Evolutionary conservation across 2,329 filamentous ascomycete genomes (phyloP).

Genomic region (Zasmidium citrigriseum): DNA sequence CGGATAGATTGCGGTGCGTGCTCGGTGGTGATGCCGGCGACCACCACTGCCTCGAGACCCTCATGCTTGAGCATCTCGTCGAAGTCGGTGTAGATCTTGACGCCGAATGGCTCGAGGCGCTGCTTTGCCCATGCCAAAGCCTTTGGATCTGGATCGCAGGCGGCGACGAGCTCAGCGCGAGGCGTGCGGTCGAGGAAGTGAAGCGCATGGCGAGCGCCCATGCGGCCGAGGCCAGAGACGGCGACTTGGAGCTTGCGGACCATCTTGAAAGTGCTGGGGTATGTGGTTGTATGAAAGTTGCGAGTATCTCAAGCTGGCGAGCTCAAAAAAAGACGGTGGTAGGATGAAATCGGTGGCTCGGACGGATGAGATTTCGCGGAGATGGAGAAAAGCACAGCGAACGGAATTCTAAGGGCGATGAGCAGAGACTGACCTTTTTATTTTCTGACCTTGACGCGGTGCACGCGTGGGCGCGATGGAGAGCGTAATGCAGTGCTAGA

Average conservation of each 20-base stretch:
- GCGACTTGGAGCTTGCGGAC: constrained; percentile 46
- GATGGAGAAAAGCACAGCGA: constrained; percentile 2
- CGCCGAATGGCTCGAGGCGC: constrained; percentile 54
- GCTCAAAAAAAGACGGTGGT: not conserved
- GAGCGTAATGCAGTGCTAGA: not conserved
- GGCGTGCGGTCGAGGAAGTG: constrained; percentile 50
- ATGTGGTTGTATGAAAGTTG: not conserved
- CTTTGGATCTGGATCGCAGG: constrained; percentile 46
- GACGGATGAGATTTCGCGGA: not conserved
- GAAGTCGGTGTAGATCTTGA: constrained; percentile 56
- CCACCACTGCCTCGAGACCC: constrained; percentile 57
- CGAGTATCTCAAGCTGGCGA: not conserved
- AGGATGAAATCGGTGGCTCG: not conserved
- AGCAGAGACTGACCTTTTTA: not conserved
- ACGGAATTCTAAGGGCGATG: not conserved
- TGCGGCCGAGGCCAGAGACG: constrained; percentile 51
- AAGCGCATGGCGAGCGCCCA: constrained; percentile 52
- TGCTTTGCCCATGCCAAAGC: constrained; percentile 52
- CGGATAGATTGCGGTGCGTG: constrained; percentile 61
- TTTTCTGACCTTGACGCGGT: not conserved
- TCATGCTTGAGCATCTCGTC: constrained; percentile 59
- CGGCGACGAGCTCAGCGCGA: constrained; percentile 50
- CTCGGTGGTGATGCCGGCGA: constrained; percentile 56
- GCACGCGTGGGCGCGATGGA: not conserved
- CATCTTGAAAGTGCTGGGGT: constrained; percentile 19